Evolutionary conservation across 2,329 filamentous ascomycete species (phyloP).

Genomic region (Daldinia eschscholtzii): DNA sequence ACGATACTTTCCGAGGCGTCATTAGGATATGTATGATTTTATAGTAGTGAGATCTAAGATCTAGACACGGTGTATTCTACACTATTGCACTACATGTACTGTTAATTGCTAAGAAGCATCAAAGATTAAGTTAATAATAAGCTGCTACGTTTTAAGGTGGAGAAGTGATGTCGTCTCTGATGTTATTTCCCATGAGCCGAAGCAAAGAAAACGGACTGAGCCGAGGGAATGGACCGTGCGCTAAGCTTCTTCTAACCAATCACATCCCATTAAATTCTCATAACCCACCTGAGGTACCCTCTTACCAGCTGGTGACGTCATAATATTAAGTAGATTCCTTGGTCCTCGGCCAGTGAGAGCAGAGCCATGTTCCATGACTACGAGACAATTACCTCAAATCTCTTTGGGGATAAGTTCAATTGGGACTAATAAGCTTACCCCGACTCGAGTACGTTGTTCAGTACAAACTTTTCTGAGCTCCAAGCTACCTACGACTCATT

Average conservation of each 20-base stretch:
- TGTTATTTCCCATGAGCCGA: slow-evolving; percentile 35
- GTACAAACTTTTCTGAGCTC: slow-evolving; percentile 15
- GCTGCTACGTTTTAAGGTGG: slow-evolving; percentile 25
- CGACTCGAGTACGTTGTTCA: slow-evolving; percentile 17
- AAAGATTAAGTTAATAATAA: slow-evolving; percentile 8
- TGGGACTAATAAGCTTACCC: slow-evolving; percentile 19
- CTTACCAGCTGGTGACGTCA: slow-evolving; percentile 39
- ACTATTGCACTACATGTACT: background rate
- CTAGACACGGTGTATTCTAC: background rate
- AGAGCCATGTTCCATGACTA: slow-evolving; percentile 35
- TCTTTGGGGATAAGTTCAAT: slow-evolving; percentile 27
- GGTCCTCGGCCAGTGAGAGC: slow-evolving; percentile 32
- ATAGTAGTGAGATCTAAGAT: background rate
- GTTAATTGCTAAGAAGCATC: background rate
- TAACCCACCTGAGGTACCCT: slow-evolving; percentile 29
- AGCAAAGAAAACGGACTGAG: slow-evolving; percentile 16
- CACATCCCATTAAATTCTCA: slow-evolving; percentile 15
- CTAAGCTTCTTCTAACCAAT: slow-evolving; percentile 24
- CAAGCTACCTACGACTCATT: background rate
- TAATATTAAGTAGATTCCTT: slow-evolving; percentile 27
- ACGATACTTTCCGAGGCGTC: slow-evolving; percentile 1
- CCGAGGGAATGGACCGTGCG: slow-evolving; percentile 17
- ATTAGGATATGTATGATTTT: background rate
- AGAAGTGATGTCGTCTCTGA: slow-evolving; percentile 38
- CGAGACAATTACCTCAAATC: slow-evolving; percentile 40